phyloP scores from a whole-genome alignment of 106 monocot species.

The Dendrobium chrysotoxum region DNA sequence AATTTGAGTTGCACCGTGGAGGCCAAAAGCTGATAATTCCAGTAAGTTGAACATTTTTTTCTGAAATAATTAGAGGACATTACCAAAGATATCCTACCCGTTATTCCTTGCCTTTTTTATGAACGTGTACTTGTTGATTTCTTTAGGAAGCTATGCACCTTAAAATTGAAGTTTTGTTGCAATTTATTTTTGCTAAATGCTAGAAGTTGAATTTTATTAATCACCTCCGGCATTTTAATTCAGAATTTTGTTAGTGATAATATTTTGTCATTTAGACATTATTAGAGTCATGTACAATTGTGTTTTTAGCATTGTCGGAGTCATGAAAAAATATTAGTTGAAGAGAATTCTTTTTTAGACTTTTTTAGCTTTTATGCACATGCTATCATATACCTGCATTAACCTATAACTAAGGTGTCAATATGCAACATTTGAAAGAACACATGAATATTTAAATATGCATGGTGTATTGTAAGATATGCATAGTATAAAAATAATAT shows the following conservation, averaged over 20 bases:
- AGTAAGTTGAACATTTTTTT: slow-evolving; percentile 35
- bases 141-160: not conserved
- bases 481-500: too few relatives aligned
- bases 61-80: not conserved
- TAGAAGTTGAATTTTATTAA: not conserved
- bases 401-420: too few relatives aligned
- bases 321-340: too few relatives aligned
- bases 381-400: too few relatives aligned
- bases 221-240: not conserved
- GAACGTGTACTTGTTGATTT: slow-evolving; percentile 5
- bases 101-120: not conserved
- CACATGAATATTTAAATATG: too few relatives aligned
- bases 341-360: too few relatives aligned
- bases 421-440: too few relatives aligned
- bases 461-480: too few relatives aligned
- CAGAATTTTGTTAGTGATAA: not conserved
- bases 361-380: too few relatives aligned
- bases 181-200: not conserved
- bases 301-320: too few relatives aligned
- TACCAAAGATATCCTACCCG: not conserved
- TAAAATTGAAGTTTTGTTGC: not conserved
- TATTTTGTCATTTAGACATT: not conserved
- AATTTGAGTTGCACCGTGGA: slow-evolving; percentile 86
- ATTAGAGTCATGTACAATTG: too few relatives aligned
- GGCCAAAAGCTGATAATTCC: slow-evolving; percentile 87